phyloP scores from a whole-genome alignment of 805 yeast genomes.

The Isabelozyma pseudorhagii region DNA sequence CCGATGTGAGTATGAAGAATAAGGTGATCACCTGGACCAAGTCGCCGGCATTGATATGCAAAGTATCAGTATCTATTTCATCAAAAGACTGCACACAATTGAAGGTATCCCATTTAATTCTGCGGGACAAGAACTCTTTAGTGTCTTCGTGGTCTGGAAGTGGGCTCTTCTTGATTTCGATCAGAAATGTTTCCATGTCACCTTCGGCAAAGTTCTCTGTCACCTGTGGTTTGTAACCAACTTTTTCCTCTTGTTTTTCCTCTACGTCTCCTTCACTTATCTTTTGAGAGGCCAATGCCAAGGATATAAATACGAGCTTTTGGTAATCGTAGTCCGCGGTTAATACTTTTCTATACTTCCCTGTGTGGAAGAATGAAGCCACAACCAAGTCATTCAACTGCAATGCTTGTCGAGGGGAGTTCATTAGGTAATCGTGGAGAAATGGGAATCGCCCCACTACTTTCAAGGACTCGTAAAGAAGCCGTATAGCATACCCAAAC shows the following conservation, averaged over 20 bases:
- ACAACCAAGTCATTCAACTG: slow-evolving; percentile 29
- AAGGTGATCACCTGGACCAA: slow-evolving; percentile 48
- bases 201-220: slow-evolving; percentile 5
- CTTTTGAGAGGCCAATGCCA: slow-evolving; percentile 19
- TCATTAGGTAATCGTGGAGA: slow-evolving; percentile 23
- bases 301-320: slow-evolving; percentile 47
- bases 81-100: slow-evolving; percentile 43
- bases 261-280: slow-evolving; percentile 4
- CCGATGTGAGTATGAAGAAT: slow-evolving; percentile 41
- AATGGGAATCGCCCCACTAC: slow-evolving; percentile 52
- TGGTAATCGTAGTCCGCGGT: slow-evolving; percentile 34
- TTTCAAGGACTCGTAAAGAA: slow-evolving; percentile 39
- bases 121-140: slow-evolving; percentile 7
- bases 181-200: slow-evolving; percentile 14
- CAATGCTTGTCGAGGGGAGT: slow-evolving; percentile 37
- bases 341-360: slow-evolving; percentile 36
- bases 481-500: slow-evolving; percentile 7
- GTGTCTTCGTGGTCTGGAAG: slow-evolving; percentile 7
- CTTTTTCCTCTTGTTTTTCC: slow-evolving; percentile 8
- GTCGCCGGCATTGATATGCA: slow-evolving; percentile 37
- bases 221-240: slow-evolving; percentile 1
- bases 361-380: slow-evolving; percentile 35
- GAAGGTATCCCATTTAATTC: slow-evolving; percentile 27
- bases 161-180: slow-evolving; percentile 8
- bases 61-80: slow-evolving; percentile 33